Evolutionary conservation across 208 protist species (phyloP).

Genomic region (Porcisia hertigi): DNA sequence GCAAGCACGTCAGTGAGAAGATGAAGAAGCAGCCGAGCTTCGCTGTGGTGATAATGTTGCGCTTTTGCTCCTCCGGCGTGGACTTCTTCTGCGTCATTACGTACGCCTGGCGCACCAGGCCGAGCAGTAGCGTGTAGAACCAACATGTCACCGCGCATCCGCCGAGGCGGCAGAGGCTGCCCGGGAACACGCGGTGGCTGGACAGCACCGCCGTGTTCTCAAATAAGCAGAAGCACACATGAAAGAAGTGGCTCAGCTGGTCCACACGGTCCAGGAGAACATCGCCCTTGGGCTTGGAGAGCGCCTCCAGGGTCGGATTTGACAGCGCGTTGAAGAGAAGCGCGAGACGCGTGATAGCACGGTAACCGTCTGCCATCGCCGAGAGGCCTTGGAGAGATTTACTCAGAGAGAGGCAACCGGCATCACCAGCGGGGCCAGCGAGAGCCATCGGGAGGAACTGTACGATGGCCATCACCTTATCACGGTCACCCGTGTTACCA

Average conservation of each 20-base stretch:
- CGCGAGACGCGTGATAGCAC: slow-evolving; percentile 84
- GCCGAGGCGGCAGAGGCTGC: slow-evolving; percentile 55
- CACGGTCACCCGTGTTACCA: slow-evolving; percentile 72
- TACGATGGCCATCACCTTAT: slow-evolving; percentile 89
- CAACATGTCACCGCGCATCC: slow-evolving; percentile 82
- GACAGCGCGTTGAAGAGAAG: slow-evolving; percentile 78
- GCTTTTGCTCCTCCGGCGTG: slow-evolving; percentile 75
- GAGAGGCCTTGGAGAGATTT: slow-evolving; percentile 73
- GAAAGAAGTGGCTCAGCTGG: slow-evolving; percentile 78
- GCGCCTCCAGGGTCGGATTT: slow-evolving; percentile 51
- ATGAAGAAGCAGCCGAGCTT: slow-evolving; percentile 84
- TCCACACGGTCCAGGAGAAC: slow-evolving; percentile 57
- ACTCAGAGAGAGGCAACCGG: slow-evolving; percentile 58
- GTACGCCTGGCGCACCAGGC: slow-evolving; percentile 71
- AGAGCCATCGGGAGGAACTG: slow-evolving; percentile 86
- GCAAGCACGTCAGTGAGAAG: slow-evolving; percentile 82
- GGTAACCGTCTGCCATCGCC: slow-evolving; percentile 81
- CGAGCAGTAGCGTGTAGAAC: slow-evolving; percentile 83
- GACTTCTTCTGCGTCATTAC: slow-evolving; percentile 65
- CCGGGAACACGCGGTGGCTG: slow-evolving; percentile 61
- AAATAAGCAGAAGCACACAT: slow-evolving; percentile 82
- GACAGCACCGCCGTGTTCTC: slow-evolving; percentile 84
- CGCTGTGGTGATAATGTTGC: slow-evolving; percentile 66
- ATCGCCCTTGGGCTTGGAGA: slow-evolving; percentile 63
- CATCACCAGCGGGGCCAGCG: slow-evolving; percentile 52